Percentiles rank a stretch among this genome's conserved stretches.
These are phyloP conservation scores for Amaranthus tricolor DNA, from an alignment of 179 eudicot species.

Conservation along the genomic window DNA sequence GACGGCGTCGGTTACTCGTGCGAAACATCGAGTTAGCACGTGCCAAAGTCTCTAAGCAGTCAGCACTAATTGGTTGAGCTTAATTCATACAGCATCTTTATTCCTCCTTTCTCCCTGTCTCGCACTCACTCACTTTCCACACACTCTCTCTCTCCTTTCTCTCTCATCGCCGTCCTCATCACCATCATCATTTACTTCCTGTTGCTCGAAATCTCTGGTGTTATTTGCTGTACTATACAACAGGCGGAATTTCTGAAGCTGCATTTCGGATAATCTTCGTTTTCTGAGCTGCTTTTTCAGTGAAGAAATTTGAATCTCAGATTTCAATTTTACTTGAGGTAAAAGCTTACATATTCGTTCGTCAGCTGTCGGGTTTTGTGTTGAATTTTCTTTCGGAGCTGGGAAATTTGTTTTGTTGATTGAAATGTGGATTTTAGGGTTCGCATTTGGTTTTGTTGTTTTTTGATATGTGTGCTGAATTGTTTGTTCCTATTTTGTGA, in stretches of 20 bases:
- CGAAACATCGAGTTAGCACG: no score
- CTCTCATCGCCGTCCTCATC: no score
- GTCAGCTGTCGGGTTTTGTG: neutral
- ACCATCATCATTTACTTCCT: no score
- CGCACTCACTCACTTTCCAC: no score
- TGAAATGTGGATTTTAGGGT: slow-evolving; percentile 8
- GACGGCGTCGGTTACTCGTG: no score
- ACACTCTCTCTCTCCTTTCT: no score
- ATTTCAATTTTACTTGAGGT: slow-evolving; percentile 25
- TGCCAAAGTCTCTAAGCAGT: no score
- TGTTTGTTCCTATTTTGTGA: neutral
- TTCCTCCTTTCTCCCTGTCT: no score
- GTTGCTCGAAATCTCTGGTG: slow-evolving; percentile 10
- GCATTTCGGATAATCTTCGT: neutral
- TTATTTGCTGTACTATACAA: neutral
- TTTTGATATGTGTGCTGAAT: neutral
- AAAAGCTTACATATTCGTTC: neutral
- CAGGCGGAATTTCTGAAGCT: neutral
- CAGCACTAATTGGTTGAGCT: no score
- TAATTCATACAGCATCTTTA: no score
- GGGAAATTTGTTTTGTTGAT: neutral
- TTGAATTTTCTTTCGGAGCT: neutral
- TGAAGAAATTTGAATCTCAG: slow-evolving; percentile 37
- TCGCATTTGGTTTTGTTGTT: neutral
- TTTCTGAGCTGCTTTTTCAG: slow-evolving; percentile 35